Conservation (phyloP, 306 rosid genomes). For the Lathyrus aphaca region DNA sequence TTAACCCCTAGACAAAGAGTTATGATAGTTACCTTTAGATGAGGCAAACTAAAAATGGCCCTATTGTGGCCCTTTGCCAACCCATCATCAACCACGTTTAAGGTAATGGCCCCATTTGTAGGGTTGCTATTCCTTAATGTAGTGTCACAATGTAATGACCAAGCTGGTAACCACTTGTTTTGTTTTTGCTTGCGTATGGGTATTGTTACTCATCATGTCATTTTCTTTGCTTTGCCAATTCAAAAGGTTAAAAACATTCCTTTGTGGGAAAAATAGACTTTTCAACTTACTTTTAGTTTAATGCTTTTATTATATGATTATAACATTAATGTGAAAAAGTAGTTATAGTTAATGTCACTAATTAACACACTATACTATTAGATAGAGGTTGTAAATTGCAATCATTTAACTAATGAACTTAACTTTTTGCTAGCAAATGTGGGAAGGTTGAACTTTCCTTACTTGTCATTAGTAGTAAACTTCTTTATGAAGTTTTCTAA, state of each 20-base stretch:
- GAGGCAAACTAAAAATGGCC: slow-evolving; percentile 46
- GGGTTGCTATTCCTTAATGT: slow-evolving; percentile 39
- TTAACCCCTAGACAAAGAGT: slow-evolving; percentile 19
- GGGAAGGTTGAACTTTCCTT: slow-evolving; percentile 14
- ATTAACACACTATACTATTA: neutral
- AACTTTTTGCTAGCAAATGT: neutral
- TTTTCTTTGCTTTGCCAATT: slow-evolving; percentile 36
- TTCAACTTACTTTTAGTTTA: slow-evolving; percentile 27
- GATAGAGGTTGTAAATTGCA: neutral
- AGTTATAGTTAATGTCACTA: slow-evolving; percentile 25
- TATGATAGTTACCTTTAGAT: slow-evolving; percentile 46
- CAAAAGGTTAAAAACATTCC: slow-evolving; percentile 16
- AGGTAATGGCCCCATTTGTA: slow-evolving; percentile 41
- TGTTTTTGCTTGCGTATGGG: slow-evolving; percentile 19
- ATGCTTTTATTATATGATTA: neutral
- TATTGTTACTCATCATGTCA: slow-evolving; percentile 24
- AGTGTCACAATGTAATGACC: slow-evolving; percentile 31
- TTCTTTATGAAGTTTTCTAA: slow-evolving; percentile 2
- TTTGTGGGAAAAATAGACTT: slow-evolving; percentile 18
- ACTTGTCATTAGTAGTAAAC: slow-evolving; percentile 16
- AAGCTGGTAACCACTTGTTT: slow-evolving; percentile 42
- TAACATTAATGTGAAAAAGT: slow-evolving; percentile 26
- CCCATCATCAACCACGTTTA: slow-evolving; percentile 36
- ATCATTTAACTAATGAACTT: neutral
- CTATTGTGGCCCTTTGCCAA: slow-evolving; percentile 42